Base-by-base conservation (phyloP, 805 yeast species). In the Candida jianshihensis region DNA sequence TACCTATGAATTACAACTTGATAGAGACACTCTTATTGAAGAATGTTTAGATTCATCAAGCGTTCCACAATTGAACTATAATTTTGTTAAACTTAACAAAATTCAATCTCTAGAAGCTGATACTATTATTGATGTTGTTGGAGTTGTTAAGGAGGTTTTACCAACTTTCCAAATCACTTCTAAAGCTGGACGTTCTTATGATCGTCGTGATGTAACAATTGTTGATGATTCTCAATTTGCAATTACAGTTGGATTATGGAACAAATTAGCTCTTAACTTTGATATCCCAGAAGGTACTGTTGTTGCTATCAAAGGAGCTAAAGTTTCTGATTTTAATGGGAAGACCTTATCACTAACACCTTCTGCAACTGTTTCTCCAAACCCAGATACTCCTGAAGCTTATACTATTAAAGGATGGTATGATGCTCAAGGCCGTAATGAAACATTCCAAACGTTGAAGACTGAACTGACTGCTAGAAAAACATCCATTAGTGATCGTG, bases 391-490 rank as follows among this genome's bases (percentile, higher is more conserved):
- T 17, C 80, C 85, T 15, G 96, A 87, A 57, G 90, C 97, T 4
- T 87, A 78, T 57, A 71, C 75, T 37, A 71, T 92, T 48, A 86
- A 87, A 59, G 97, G 97, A 6, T 92, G 99, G 99, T 92, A 78
- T 53, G 95, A 87, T 53, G 73, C 81, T 28, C 77, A 73, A 47
- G 97, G 96, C 27, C 69, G 70, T 17, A 61, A 66, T 36, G 77
- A 76, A 38, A 61, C 58, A 27, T 88, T 84, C 64, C 73, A 74
- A 47, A 64, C 78, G 10, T 59, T 86, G 54, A 78, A 75, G 51
- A 57, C 64, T 6, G 88, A 80, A 46, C 47, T 62, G n/a, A 57
- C 57, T 10, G 53, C 56, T 12, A 63, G 54, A 28, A 60, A 61
- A 28, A 67, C 63, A 33, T 55, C 68, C 14, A 68, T 77, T 28